A percentile compares a stretch with the other conserved stretches of the same genome.
These are phyloP conservation scores for Pulveroboletus sp. DNA, from an alignment of 768 basidiomycete species.

Conservation along the genomic window DNA sequence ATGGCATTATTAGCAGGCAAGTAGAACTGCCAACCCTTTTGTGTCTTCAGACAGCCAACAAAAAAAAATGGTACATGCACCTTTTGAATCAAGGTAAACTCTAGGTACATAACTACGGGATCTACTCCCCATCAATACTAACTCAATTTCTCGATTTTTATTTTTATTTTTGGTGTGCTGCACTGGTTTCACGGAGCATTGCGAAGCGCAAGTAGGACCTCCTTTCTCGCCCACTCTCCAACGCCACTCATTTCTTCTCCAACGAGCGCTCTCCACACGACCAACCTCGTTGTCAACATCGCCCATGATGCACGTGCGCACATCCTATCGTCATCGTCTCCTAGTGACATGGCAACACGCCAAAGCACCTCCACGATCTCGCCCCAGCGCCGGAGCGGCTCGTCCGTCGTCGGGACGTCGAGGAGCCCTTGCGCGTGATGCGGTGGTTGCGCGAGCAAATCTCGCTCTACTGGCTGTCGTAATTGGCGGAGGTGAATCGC, in stretches of 20 bases:
- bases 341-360: slow-evolving; percentile 21
- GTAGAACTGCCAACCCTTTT: no score
- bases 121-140: no score
- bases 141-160: no score
- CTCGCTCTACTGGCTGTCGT: background rate
- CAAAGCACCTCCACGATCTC: slow-evolving; percentile 46
- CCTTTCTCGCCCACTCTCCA: slow-evolving; percentile 54
- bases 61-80: no score
- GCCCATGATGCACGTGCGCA: background rate
- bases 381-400: slow-evolving; percentile 44
- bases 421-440: slow-evolving; percentile 36
- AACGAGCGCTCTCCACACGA: slow-evolving; percentile 19
- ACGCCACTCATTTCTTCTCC: slow-evolving; percentile 35
- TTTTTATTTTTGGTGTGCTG: no score
- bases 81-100: no score
- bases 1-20: no score
- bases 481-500: slow-evolving; percentile 2
- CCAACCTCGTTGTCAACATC: background rate
- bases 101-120: no score
- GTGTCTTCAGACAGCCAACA: no score
- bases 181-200: background rate
- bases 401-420: slow-evolving; percentile 23
- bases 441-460: slow-evolving; percentile 23
- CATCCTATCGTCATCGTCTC: background rate
- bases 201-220: slow-evolving; percentile 4